Base-by-base conservation (phyloP, 2,329 filamentous ascomycete species). In the Fusarium sp. region DNA sequence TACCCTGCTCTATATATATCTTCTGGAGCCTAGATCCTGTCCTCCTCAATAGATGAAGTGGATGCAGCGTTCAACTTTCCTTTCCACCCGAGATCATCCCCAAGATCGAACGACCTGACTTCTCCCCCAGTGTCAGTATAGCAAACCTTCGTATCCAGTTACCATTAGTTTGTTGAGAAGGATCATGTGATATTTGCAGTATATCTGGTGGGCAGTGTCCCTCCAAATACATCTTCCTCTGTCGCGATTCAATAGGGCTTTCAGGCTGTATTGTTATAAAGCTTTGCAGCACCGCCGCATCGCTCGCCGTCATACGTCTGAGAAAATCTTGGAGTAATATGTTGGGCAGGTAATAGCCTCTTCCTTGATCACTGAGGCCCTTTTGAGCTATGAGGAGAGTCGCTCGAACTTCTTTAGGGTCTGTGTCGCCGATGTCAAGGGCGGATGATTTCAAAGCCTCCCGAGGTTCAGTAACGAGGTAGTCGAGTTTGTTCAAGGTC, bases 181-280 rank as follows among this genome's bases (percentile, higher is more conserved):
- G 18, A 21, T 57, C 45, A 18, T 57, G 45, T 4, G 32, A 45
- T 16, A 42, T 46, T 1, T 14, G 43, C 2, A 64, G 9, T 6
- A 64, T 49, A 20, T 63, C 61, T 2, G 50, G 45, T 1, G 63
- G 50, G 3, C 56, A 66, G 11, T 66, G 55, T 1, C 55, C 55
- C 28, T 66, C 45, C 50, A 66, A 47, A 4, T 56, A 18, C 55
- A 66, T 45, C 7, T 34, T 55, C 2, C 61, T 46, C 32, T 66
- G 47, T 8, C 32, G 23, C 0, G 1, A 4, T 20, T 60, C 28
- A 3, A 41, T 28, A 5, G 41, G 49, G 1, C 14, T 16, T 40
- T 66, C 61, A 1, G 25, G 16, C 0, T 40, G 25, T 3, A 66
- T 66, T 0, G 47, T 47, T 8, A 60, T 66, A 6, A 43, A 48